Percentiles rank a stretch among this genome's conserved stretches.
These are phyloP conservation scores for Brassica napus DNA, from an alignment of 345 rosid genomes.

Conservation along the genomic window Da-Ae NC_063450.1:2592501-2593000, in stretches of 20 bases:
- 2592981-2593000: conserved; percentile 97
- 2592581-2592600: not conserved
- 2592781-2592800: not conserved
- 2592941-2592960: conserved; percentile 91
- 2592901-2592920: conserved; percentile 89
- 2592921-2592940: conserved; percentile 81
- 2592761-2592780: not conserved
- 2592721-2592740: conserved; percentile 78
- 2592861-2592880: conserved; percentile 74
- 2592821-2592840: conserved; percentile 60
- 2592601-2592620: not conserved
- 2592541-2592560: conserved; percentile 49
- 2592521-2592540: conserved; percentile 91
- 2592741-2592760: conserved; percentile 69
- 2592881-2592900: conserved; percentile 91
- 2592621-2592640: conserved; percentile 53
- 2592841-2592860: conserved; percentile 63
- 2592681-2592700: conserved; percentile 83
- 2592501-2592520: conserved; percentile 76
- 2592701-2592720: conserved; percentile 85
- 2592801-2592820: not conserved
- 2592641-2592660: conserved; percentile 80
- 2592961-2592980: conserved; percentile 90
- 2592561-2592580: not conserved
- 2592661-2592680: conserved; percentile 89